A percentile compares a stretch with the other conserved stretches of the same genome.
Evolutionary conservation across 1,139 yeast species (phyloP).

Genomic region (Zygoascus sp.): DNA sequence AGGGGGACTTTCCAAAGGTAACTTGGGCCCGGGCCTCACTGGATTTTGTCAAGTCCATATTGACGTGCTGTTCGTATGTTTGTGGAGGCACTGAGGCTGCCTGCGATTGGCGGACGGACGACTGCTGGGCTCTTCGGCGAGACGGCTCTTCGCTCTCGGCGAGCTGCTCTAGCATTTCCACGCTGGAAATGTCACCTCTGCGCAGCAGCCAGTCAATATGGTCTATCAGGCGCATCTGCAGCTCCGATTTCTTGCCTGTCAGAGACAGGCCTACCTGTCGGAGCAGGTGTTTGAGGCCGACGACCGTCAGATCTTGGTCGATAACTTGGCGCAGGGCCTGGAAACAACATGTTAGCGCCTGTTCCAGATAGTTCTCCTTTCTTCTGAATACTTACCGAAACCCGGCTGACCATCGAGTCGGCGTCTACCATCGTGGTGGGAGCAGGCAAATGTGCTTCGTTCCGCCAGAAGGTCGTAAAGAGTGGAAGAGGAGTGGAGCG

Average conservation of each 20-base stretch:
- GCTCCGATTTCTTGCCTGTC: slow-evolving; percentile 33
- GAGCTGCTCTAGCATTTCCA: background rate
- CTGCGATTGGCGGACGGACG: background rate
- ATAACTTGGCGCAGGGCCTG: slow-evolving; percentile 6
- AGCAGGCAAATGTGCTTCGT: too few relatives aligned
- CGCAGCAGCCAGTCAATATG: background rate
- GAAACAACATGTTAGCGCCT: background rate
- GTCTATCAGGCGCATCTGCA: slow-evolving; percentile 26
- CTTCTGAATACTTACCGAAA: background rate
- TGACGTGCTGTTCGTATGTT: slow-evolving; percentile 17
- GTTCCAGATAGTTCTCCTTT: background rate
- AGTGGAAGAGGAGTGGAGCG: background rate
- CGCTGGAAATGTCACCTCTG: background rate
- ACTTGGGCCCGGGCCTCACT: background rate
- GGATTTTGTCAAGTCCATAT: background rate
- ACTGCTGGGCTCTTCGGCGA: background rate
- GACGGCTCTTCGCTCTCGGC: background rate
- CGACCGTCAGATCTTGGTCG: slow-evolving; percentile 24
- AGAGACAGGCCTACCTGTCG: slow-evolving; percentile 22
- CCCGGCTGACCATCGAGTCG: background rate
- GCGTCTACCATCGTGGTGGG: background rate
- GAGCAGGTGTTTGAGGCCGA: slow-evolving; percentile 31
- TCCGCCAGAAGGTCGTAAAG: too few relatives aligned
- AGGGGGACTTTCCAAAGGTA: slow-evolving; percentile 30
- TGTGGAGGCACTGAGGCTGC: slow-evolving; percentile 4